These are phyloP conservation scores for Eimeria praecox DNA, from an alignment of 169 alveolate genomes.

Conservation along the genomic window DNA sequence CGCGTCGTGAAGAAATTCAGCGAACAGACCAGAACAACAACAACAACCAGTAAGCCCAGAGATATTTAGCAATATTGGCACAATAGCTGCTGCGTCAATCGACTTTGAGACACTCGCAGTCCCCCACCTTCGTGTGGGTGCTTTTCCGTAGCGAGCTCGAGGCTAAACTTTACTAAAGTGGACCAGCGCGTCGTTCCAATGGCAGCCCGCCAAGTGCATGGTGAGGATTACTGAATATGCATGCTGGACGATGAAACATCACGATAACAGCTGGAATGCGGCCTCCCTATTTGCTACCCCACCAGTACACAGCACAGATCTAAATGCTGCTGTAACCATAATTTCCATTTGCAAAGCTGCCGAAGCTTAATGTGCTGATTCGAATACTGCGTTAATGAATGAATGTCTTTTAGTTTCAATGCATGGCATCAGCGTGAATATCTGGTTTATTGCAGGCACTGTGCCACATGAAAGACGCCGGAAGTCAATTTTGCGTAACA, in stretches of 20 bases:
- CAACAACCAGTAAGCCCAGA: conserved; percentile 66
- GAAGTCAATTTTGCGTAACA: conserved; percentile 62
- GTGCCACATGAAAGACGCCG: conserved; percentile 77
- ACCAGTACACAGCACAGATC: background rate
- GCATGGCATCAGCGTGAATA: background rate
- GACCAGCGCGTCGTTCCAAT: conserved; percentile 75
- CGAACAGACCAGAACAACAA: conserved; percentile 68
- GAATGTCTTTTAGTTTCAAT: background rate
- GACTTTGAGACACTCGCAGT: background rate
- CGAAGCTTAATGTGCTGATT: background rate
- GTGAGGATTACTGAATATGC: background rate
- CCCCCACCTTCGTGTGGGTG: background rate
- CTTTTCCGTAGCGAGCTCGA: conserved; percentile 54
- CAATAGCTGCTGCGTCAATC: background rate
- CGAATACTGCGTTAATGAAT: background rate
- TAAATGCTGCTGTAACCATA: background rate
- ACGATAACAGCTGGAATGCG: background rate
- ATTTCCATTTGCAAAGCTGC: background rate
- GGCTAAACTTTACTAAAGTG: conserved; percentile 72
- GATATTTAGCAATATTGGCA: background rate
- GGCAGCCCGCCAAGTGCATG: conserved; percentile 77
- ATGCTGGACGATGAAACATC: background rate
- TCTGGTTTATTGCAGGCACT: conserved; percentile 44
- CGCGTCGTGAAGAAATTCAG: conserved; percentile 75
- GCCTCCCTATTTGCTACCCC: background rate